Base-by-base conservation (phyloP, 2,329 filamentous ascomycete species). In the Camillea tinctor region DNA sequence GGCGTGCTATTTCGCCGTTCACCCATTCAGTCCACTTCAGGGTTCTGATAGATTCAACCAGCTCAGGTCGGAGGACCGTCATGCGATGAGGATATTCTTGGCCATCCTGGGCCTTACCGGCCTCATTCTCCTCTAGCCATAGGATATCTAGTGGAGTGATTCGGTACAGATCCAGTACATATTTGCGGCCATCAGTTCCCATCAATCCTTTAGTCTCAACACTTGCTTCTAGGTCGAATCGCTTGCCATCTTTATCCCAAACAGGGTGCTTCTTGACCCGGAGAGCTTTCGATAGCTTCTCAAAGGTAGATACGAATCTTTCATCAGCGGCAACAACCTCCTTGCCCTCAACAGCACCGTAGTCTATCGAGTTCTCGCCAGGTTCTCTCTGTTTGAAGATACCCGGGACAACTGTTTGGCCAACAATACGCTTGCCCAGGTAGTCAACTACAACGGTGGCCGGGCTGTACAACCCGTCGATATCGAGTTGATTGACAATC, bases 351-450 rank as follows among this genome's bases (percentile, higher is more conserved):
- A 98, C 95, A 66, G 94, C 95, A 73, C 95, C 95, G 72, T 99
- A 99, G 75, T 99, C 95, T 68, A 99, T 98, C 76, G 98, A 95
- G 77, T 97, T 95, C 84, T 99, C 95, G 56, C 93, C 95, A 26
- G 93, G 92, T 71, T 98, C 95, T 40, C 94, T 88, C 79, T 98
- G 95, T 81, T 97, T 98, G 84, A 99, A 99, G 71, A 99, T 99
- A 61, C 95, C 96, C 4, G 95, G 95, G 19, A 99, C 95, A 65
- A 99, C 97, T 71, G 93, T 98, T 79, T 99, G 95, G 40, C 92
- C 95, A 56, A 99, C 95, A 69, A 99, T 90, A 66, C 95, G 92
- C 83, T 96, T 97, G 71, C 96, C 95, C 44, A 98, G 85, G 73
- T 98, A 99, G 75, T 99, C 95, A 19, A 98, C 90, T 15, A 99